Conservation (phyloP, 371 early-diverging fungal species). For the Rhizomucor pusillus region DNA sequence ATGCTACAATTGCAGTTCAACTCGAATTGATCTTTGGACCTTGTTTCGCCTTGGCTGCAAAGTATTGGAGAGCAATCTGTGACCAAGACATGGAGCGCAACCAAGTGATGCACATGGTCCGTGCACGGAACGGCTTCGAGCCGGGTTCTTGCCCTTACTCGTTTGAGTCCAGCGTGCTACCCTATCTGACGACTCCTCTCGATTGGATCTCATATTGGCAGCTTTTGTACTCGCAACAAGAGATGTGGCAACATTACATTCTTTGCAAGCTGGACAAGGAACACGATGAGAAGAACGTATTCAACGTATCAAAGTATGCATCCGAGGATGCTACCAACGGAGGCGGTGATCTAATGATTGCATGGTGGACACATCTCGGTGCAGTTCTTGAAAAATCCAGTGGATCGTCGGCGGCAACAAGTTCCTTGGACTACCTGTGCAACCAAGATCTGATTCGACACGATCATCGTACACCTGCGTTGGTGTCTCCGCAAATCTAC, state of each 20-base stretch:
- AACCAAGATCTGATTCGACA: too few species aligned
- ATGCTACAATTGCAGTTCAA: constrained; percentile 34
- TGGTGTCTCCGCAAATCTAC: too few species aligned
- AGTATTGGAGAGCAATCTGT: constrained; percentile 2
- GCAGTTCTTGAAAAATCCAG: too few species aligned
- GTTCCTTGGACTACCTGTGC: too few species aligned
- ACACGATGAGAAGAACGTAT: too few species aligned
- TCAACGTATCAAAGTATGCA: too few species aligned
- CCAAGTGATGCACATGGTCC: constrained; percentile 11
- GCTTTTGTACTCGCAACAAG: constrained; percentile 16
- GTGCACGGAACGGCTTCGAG: constrained; percentile 2
- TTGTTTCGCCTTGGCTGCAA: constrained; percentile 2
- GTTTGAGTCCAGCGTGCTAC: constrained; percentile 35
- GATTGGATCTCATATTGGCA: constrained; percentile 36
- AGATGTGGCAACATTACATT: constrained; percentile 19
- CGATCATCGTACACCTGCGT: too few species aligned
- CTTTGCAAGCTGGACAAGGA: too few species aligned
- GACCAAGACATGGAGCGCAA: not conserved
- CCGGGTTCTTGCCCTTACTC: constrained; percentile 14
- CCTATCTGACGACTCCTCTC: constrained; percentile 32
- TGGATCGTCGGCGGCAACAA: too few species aligned
- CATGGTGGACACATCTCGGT: too few species aligned
- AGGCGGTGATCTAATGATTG: too few species aligned
- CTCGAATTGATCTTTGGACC: constrained; percentile 27
- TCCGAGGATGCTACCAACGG: too few species aligned